Conservation (phyloP, 2,329 filamentous ascomycete genomes). For the Sporothrix schenckii region DNA sequence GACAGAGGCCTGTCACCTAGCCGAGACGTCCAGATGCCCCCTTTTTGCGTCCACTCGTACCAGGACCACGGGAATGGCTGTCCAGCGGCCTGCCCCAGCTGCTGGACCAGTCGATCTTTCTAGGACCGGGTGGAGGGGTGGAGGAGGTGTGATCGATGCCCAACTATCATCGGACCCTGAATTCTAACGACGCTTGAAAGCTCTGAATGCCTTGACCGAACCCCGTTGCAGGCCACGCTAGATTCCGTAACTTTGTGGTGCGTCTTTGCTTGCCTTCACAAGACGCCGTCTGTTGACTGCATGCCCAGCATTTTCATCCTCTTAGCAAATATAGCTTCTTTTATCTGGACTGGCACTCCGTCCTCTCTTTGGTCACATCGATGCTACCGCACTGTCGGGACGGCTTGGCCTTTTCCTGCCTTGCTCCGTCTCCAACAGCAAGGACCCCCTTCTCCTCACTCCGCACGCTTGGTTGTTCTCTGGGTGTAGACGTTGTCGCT, state of each 20-base stretch:
- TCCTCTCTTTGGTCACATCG: constrained; percentile 10
- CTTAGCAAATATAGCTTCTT: too few species aligned
- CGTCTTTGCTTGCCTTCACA: neutral
- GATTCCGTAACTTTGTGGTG: neutral
- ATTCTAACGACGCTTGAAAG: neutral
- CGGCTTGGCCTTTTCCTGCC: neutral
- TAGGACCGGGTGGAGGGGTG: constrained; percentile 7
- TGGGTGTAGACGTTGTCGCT: neutral
- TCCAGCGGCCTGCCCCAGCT: constrained; percentile 2
- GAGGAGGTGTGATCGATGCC: neutral
- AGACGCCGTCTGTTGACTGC: neutral
- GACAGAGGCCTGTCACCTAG: constrained; percentile 12
- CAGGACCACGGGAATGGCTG: constrained; percentile 10
- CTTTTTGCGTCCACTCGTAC: constrained; percentile 5
- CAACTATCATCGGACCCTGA: neutral
- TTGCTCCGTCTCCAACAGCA: constrained; percentile 7
- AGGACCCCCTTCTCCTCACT: neutral
- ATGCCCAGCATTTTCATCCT: neutral
- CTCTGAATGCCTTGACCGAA: constrained; percentile 10
- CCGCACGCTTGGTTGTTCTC: neutral
- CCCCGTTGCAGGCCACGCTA: neutral
- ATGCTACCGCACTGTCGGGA: constrained; percentile 27
- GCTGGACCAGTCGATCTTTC: constrained; percentile 3
- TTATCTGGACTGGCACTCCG: neutral
- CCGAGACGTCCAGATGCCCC: constrained; percentile 20